Evolutionary conservation across 768 basidiomycete genomes (phyloP), one percentile per base, ranked within the genome.

Genomic region (Tulasnella sp.): DNA sequence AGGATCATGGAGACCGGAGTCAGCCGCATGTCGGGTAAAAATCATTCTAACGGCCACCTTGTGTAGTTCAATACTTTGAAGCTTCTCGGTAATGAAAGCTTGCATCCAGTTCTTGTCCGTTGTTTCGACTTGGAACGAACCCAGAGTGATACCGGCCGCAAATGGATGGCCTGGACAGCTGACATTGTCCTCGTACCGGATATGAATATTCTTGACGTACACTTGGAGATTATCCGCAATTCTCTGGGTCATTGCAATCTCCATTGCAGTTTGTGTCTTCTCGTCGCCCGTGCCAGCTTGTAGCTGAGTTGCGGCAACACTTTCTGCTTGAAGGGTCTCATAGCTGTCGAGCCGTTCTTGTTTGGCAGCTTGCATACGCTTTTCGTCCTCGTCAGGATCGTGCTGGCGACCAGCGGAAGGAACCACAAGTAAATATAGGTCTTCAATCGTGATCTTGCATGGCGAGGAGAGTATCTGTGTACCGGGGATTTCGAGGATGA

Each of bases 101-200:
- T 96, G 89, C 80, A 93, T 86, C 98, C 98, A 99, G 71, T 90
- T 86, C 79, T 90, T 92, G 83, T 99, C 90, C 2, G 97, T 95
- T 2, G 98, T 99, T 34, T 92, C 90, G 34, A 95, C 94, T 16
- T 93, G 91, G 84, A 99, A 98, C 27, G 91, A 91, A 4, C 92
- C 91, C 40, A 99, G 87, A 0, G 98, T 99, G 52, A 96, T 83
- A 71, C 98, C 98, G 42, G 92, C 92, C 9, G 97, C 93, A 83
- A 99, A 99, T 24, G 97, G 97, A 85, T 98, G 97, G 39, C 93
- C 95, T 40, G 97, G 97, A 38, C 96, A 95, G 82, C 95, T 98
- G 82, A 96, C 85, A 74, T 92, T 92, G 86, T 99, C 98, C 85
- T 99, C 98, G 83, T 98, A 99, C 76, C 98, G 92, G 71, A 99